phyloP scores from a whole-genome alignment of 2,329 filamentous ascomycete genomes.

The Daldinia eschscholtzii region DNA sequence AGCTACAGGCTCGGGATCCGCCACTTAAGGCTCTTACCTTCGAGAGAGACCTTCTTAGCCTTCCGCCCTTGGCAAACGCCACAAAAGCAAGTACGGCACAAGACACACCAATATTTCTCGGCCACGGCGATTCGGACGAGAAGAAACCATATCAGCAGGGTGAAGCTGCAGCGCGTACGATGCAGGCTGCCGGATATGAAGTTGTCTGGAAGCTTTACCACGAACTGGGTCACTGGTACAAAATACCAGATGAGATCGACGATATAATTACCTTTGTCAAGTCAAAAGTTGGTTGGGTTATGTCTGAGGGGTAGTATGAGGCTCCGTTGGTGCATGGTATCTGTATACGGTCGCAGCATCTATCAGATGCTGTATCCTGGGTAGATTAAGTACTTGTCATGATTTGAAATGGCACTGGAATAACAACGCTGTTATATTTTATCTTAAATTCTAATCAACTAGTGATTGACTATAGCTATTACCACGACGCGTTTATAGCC shows the following conservation, averaged over 20 bases:
- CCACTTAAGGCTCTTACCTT: conserved; percentile 49
- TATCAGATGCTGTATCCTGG: background rate
- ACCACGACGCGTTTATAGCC: background rate
- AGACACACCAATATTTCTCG: conserved; percentile 58
- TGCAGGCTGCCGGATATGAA: conserved; percentile 52
- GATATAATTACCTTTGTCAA: conserved; percentile 57
- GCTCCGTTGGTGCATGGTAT: background rate
- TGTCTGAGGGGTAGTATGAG: conserved; percentile 1
- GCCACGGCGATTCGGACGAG: conserved; percentile 57
- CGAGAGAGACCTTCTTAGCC: conserved; percentile 52
- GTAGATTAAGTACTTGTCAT: background rate
- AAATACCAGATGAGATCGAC: conserved; percentile 61
- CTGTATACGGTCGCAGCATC: background rate
- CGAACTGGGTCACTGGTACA: conserved; percentile 62
- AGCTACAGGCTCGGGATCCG: conserved; percentile 17
- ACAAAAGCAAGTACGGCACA: conserved; percentile 29
- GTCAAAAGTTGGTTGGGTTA: background rate
- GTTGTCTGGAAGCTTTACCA: conserved; percentile 58
- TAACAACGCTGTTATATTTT: no score
- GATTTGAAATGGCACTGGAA: background rate
- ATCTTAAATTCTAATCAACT: background rate
- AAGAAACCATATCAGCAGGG: conserved; percentile 55
- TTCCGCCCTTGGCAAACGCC: conserved; percentile 27
- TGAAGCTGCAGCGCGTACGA: conserved; percentile 47
- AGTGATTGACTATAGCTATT: no score